A percentile compares a stretch with the other conserved stretches of the same genome.
These are phyloP conservation scores for Aspergillus vadensis DNA, from an alignment of 2,329 filamentous ascomycete genomes.

Conservation along the genomic window DNA sequence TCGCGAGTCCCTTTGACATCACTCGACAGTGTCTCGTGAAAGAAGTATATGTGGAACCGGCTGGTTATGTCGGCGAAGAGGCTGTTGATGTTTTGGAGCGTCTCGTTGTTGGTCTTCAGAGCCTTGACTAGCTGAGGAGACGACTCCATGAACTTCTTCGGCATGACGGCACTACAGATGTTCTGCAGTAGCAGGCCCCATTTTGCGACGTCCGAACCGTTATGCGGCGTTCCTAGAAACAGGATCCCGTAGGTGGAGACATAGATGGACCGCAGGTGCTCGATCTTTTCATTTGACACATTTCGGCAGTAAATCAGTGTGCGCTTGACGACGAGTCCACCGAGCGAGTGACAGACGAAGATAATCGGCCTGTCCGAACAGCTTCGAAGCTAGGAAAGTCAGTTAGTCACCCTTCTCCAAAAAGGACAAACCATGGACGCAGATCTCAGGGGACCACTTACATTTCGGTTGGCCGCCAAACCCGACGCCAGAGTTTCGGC, in stretches of 20 bases:
- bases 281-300: constrained; percentile 59
- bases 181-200: constrained; percentile 69
- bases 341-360: constrained; percentile 74
- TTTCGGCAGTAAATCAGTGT: constrained; percentile 69
- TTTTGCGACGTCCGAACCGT: constrained; percentile 66
- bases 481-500: constrained; percentile 68
- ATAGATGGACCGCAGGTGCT: constrained; percentile 68
- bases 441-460: constrained; percentile 24
- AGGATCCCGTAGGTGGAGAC: constrained; percentile 75
- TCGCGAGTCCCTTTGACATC: constrained; percentile 65
- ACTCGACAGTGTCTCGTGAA: constrained; percentile 72
- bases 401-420: not conserved
- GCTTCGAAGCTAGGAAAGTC: constrained; percentile 39
- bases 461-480: constrained; percentile 64
- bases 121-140: constrained; percentile 69
- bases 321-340: constrained; percentile 71
- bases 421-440: not conserved
- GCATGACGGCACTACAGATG: constrained; percentile 66
- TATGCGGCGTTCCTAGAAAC: constrained; percentile 76
- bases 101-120: constrained; percentile 73
- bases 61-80: constrained; percentile 72
- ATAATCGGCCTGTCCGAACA: constrained; percentile 68
- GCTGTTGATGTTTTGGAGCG: constrained; percentile 71
- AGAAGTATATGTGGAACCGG: constrained; percentile 73
- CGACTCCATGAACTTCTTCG: constrained; percentile 66